Percentiles rank a stretch among this genome's conserved stretches.
These are phyloP conservation scores for Panaeolus papilionaceus DNA, from an alignment of 768 basidiomycete genomes.

Conservation along the genomic window DNA sequence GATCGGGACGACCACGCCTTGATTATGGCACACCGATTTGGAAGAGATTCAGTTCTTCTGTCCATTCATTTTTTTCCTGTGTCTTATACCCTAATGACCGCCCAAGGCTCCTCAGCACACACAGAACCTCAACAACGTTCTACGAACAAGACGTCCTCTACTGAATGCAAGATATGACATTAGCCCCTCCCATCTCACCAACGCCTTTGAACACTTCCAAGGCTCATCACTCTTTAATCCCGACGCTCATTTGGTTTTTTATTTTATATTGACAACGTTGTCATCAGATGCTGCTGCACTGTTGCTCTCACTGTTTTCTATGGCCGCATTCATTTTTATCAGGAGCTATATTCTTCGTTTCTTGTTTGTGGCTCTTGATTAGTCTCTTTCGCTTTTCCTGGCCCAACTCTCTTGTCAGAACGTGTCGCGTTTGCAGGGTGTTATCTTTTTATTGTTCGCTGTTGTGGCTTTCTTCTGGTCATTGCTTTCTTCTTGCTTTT, in stretches of 20 bases:
- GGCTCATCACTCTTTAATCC: not conserved
- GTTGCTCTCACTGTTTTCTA: not conserved
- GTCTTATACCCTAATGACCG: not conserved
- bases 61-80: not conserved
- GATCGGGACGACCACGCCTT: not conserved
- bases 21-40: not conserved
- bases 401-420: not conserved
- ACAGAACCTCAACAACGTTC: not conserved
- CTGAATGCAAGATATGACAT: constrained; percentile 3
- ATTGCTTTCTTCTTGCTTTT: not conserved
- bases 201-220: not conserved
- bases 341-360: constrained; percentile 2
- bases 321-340: not conserved
- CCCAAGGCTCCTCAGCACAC: not conserved
- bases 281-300: not conserved
- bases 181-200: not conserved
- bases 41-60: constrained; percentile 1
- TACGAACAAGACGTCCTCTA: not conserved
- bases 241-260: not conserved
- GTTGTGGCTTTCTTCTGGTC: constrained; percentile 3
- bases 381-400: not conserved
- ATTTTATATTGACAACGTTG: not conserved
- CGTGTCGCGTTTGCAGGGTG: not conserved
- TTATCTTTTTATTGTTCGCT: not conserved
- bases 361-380: constrained; percentile 6